Base-by-base conservation (phyloP, 1,284 basidiomycete genomes). In the Lentinula novae-zelandiae region DNA sequence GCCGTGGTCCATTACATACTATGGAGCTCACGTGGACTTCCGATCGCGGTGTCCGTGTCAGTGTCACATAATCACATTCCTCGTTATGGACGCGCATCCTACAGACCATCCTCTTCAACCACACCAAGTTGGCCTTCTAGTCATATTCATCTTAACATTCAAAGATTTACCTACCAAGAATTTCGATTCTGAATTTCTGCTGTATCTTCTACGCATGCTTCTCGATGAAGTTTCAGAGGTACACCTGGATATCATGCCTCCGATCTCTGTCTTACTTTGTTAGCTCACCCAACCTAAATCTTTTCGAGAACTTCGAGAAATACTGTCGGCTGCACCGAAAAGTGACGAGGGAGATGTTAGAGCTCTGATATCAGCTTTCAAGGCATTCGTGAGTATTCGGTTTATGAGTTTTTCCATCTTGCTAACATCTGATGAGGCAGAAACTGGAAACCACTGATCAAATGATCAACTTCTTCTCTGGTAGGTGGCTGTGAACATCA, bases 41-140 rank as follows among this genome's bases (percentile, higher is more conserved):
- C 27, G 3, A 4, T 27, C 27, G 27, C 27, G 27, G 27, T 27
- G 2, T 27, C 3, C 27, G 27, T 27, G 27, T 27, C 27, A 4
- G 27, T 27, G 27, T 27, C 27, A 27, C 27, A 27, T 27, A 27
- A 27, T 27, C 27, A 27, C 27, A 38, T 10, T 39, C 39, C 13
- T 22, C 17, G 34, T 54, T 12, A 40, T 54, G 20, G 34, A 34
- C 44, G 44, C 44, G 34, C 71, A 73, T 17, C 83, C 85, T 0
- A 80, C 81, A 5, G 80, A 83, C 58, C 85, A 89, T 71, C 76
- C 82, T 57, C 76, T 90, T 36, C 79, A 84, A 60, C 89, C 90
- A 2, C 90, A 93, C 67, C 90, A 93, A 69, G 75, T 93, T 50
- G 80, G 80, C 54, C 73, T 92, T 13, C 74, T 92, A 34, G 80